Conservation (phyloP, 306 rosid species). For the Begonia peltatifolia region DNA sequence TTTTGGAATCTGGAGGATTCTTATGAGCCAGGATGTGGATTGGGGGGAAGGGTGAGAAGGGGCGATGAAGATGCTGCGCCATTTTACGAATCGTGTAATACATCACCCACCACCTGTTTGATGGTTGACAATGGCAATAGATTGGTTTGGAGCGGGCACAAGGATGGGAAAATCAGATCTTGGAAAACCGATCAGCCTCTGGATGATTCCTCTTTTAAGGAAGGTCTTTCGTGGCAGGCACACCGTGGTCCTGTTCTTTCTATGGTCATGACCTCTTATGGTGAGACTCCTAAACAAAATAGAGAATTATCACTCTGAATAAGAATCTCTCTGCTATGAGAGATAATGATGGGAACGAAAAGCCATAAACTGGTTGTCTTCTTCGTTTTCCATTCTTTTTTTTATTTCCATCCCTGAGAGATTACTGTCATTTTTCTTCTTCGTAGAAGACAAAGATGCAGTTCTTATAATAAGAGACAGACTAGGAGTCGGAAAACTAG, state of each 20-base stretch:
- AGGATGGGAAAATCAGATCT: slow-evolving; percentile 89
- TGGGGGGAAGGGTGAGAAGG: slow-evolving; percentile 64
- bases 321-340: neutral
- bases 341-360: too few relatives aligned
- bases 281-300: slow-evolving; percentile 14
- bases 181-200: slow-evolving; percentile 75
- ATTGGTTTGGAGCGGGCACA: slow-evolving; percentile 82
- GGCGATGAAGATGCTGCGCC: slow-evolving; percentile 97
- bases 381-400: too few relatives aligned
- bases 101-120: slow-evolving; percentile 64
- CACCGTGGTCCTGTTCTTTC: slow-evolving; percentile 83
- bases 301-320: neutral
- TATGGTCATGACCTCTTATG: slow-evolving; percentile 47
- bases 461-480: too few relatives aligned
- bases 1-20: slow-evolving; percentile 56
- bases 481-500: too few relatives aligned
- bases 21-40: slow-evolving; percentile 48
- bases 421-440: too few relatives aligned
- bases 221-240: slow-evolving; percentile 98
- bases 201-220: slow-evolving; percentile 62
- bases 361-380: too few relatives aligned
- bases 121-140: slow-evolving; percentile 49
- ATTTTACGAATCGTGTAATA: slow-evolving; percentile 51
- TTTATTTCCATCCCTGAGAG: too few relatives aligned
- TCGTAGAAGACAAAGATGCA: too few relatives aligned